Conservation (phyloP, 163 green algal genomes). For the Scenedesmus sp. region DNA sequence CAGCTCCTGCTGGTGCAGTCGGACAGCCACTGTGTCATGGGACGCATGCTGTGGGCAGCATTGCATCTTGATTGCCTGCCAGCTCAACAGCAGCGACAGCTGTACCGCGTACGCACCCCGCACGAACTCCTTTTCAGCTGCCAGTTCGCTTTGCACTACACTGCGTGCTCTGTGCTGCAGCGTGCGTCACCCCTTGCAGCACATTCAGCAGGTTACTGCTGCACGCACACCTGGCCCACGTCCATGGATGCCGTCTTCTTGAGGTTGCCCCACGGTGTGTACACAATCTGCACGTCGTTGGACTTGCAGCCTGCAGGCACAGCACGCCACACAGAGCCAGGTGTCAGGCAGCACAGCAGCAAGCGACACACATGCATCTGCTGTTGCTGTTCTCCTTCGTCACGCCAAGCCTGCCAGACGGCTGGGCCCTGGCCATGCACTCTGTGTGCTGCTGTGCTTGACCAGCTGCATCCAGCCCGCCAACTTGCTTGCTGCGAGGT, state of each 20-base stretch:
- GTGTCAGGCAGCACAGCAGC: neutral
- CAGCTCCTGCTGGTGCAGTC: no score
- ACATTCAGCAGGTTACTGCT: neutral
- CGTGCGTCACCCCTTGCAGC: no score
- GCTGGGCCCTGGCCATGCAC: neutral
- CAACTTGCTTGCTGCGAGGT: no score
- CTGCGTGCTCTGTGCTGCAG: no score
- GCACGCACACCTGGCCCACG: slow-evolving; percentile 87
- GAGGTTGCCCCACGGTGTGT: slow-evolving; percentile 96
- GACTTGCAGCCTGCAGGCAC: slow-evolving; percentile 72
- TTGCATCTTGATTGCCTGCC: no score
- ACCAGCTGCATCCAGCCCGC: no score
- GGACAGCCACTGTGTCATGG: no score
- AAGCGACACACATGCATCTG: neutral
- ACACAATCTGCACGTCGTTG: slow-evolving; percentile 81
- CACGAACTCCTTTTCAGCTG: no score
- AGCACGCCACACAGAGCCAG: neutral
- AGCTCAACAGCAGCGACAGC: no score
- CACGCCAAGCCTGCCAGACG: neutral
- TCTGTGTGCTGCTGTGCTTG: neutral
- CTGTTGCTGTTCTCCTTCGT: neutral
- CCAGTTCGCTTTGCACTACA: neutral
- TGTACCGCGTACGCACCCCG: no score
- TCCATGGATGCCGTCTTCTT: slow-evolving; percentile 95
- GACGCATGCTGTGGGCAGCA: no score